Evolutionary conservation across 345 rosid genomes (phyloP), one percentile per base, ranked within the genome.

Genomic region (Aurinia saxatilis): DNA sequence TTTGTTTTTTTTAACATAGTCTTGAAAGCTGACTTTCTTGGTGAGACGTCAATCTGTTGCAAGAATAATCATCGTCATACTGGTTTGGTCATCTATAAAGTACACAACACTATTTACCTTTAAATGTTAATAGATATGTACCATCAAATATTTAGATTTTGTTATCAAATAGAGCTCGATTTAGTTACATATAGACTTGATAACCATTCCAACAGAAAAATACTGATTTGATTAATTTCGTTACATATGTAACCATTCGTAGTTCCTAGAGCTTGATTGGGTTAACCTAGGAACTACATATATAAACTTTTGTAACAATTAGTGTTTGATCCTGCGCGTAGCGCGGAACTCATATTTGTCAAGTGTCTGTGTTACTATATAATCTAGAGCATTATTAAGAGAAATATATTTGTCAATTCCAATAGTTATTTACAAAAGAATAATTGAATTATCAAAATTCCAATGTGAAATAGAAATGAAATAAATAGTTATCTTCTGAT

Each of bases 51-150:
- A 46, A 70, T 7, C 10, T 53, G 38, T 10, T 70, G 49, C 57
- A 45, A 69, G 56, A 69, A 69, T 12, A 61, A 13, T 61, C 68
- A 54, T 44, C 73, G 57, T 46, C 68, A 60, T 53, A 46, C 42
- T 18, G 17, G 10, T 60, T 60, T 34, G 31, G 40, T 51, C 54
- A 59, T 51, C 44, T 50, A 21, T 59, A 41, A 49, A 40, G 37
- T 39, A 39, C 33, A 42, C 48, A 54, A 50, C 37, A 27, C 33
- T 50, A 50, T 59, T 59, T 68, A 41, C 66, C 60, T 60, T 42
- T 68, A 37, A 37, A 8, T 67, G 38, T 14, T 59, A 30, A 67
- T 40, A 41, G 31, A 31, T 50, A 58, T 29, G 41, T 15, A 49
- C 15, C 50, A 6, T 34, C 30, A 37, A 30, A 31, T 34, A 9